phyloP scores from a whole-genome alignment of 768 basidiomycete species.

The Trametes gibbosa region DNA sequence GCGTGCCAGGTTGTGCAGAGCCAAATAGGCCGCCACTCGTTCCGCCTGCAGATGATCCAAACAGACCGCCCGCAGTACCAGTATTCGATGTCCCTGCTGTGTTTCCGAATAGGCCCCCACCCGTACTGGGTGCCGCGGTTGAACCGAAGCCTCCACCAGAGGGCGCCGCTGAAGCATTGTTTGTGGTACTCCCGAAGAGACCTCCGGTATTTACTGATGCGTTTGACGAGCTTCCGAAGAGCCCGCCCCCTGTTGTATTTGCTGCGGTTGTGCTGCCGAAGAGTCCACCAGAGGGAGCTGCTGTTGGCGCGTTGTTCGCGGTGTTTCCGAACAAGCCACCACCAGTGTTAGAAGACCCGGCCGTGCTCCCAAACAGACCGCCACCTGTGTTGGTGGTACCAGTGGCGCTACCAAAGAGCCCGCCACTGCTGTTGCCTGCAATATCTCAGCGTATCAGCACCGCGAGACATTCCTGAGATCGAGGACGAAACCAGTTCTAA shows the following conservation, averaged over 20 bases:
- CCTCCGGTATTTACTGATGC: constrained; percentile 8
- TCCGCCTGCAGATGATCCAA: constrained; percentile 11
- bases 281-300: constrained; percentile 16
- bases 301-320: constrained; percentile 4
- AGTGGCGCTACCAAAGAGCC: constrained; percentile 25
- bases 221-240: constrained; percentile 26
- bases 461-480: neutral
- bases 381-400: constrained; percentile 12
- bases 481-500: no score
- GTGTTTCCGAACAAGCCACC: constrained; percentile 26
- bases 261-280: constrained; percentile 9
- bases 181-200: constrained; percentile 25
- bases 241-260: constrained; percentile 16
- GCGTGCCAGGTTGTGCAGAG: constrained; percentile 1
- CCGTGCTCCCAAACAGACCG: constrained; percentile 29
- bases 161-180: constrained; percentile 6
- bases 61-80: neutral
- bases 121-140: constrained; percentile 9
- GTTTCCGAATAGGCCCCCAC: constrained; percentile 25
- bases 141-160: constrained; percentile 16
- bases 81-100: neutral
- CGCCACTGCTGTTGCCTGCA: constrained; percentile 11
- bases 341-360: neutral
- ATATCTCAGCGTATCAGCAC: neutral
- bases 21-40: constrained; percentile 25